These are phyloP conservation scores for Paratinospora sagittata DNA, from an alignment of 164 flowering plant genomes.

Conservation along the genomic window DNA sequence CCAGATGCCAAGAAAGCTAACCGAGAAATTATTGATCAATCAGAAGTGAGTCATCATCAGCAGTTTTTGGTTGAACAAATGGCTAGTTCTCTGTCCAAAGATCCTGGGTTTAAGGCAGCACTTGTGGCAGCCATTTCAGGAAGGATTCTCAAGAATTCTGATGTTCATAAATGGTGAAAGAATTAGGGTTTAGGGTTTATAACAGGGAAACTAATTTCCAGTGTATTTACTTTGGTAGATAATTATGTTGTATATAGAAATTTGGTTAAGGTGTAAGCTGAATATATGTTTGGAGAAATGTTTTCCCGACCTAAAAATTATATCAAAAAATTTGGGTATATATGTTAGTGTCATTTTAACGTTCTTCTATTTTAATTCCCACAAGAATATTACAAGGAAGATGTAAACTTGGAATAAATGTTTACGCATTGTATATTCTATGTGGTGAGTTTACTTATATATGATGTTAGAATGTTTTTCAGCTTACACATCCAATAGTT, in stretches of 20 bases:
- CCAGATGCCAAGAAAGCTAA: conserved; percentile 5
- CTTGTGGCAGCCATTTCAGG: conserved; percentile 22
- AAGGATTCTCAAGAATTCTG: conserved; percentile 5
- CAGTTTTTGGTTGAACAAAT: conserved; percentile 27
- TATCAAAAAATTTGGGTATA: too few relatives aligned
- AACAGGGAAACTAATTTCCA: background rate
- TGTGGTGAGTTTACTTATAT: too few relatives aligned
- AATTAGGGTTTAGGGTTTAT: background rate
- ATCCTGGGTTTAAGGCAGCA: conserved; percentile 21
- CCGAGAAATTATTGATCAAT: background rate
- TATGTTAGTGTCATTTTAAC: too few relatives aligned
- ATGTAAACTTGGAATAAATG: too few relatives aligned
- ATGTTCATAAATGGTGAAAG: background rate
- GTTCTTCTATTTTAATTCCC: too few relatives aligned
- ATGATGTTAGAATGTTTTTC: too few relatives aligned
- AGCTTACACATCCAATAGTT: too few relatives aligned
- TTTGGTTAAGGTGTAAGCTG: background rate
- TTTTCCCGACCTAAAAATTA: too few relatives aligned
- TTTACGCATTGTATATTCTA: too few relatives aligned
- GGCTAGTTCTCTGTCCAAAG: conserved; percentile 21
- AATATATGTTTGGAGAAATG: too few relatives aligned
- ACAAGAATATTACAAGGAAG: too few relatives aligned
- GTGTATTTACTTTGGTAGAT: background rate
- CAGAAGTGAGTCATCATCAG: conserved; percentile 23
- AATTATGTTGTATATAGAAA: background rate